Evolutionary conservation across 371 early-diverging fungal genomes (phyloP), one percentile per base, ranked within the genome.

Genomic region (Agmasoma carcini): DNA sequence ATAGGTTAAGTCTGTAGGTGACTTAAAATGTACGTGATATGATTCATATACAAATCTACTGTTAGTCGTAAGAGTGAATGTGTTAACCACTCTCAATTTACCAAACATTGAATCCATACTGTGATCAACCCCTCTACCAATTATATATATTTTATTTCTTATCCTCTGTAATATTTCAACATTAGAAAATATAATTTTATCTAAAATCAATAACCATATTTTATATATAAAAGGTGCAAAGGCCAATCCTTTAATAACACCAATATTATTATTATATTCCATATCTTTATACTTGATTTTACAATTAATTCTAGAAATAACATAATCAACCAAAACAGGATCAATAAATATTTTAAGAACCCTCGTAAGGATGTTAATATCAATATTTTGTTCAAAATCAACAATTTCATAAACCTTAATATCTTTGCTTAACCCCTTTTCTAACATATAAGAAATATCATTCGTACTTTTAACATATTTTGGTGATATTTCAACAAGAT

Each of bases 241-340:
- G 74, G 92, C 91, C 59, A 96, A 80, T 61, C 99, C 97, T 62
- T 89, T 84, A 64, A 93, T 86, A 44, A 94, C 73, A 62, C 99
- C 99, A 69, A 85, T 85, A 11, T 85, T 81, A 73, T 95, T 93
- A 54, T 85, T 85, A 76, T 89, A 92, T 72, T 83, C 83, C 77
- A 96, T 96, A 68, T 98, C 97, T 80, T 96, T 98, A 80, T 92
- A 98, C 56, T 79, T 85, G 55, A 98, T 75, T 4, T 82, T 87
- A 41, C 88, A 84, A 75, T 90, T 91, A 78, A 90, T 90, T 78
- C 95, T 90, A 55, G 88, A 86, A 0, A 92, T 87, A 79, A 96
- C 90, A 74, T 96, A 96, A 67, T 94, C 90, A 17, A 91, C 92
- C 72, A 98, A 77, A 68, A 88, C 90, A 78, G 90, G 90, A 75